A percentile compares a stretch with the other conserved stretches of the same genome.
Conservation (phyloP, 768 basidiomycete genomes). For the Xerocomus spinulosus region DNA sequence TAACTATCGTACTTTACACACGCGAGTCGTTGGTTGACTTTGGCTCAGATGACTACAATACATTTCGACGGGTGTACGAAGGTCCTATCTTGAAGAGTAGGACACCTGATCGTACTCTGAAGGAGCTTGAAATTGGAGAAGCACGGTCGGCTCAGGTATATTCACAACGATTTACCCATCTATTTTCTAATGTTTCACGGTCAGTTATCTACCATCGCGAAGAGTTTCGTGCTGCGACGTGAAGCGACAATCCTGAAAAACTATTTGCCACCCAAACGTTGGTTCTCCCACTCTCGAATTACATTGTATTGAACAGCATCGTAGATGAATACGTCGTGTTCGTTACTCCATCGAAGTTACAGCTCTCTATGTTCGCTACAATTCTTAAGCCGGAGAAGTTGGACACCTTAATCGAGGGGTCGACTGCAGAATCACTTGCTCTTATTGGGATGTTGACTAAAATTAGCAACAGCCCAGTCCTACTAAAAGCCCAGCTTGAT, state of each 20-base stretch:
- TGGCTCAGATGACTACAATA: conserved; percentile 61
- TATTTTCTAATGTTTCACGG: neutral
- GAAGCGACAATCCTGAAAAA: conserved; percentile 78
- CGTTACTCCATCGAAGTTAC: conserved; percentile 79
- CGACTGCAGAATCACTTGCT: conserved; percentile 73
- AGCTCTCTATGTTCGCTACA: conserved; percentile 70
- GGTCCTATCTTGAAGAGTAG: conserved; percentile 83
- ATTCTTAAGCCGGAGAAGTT: conserved; percentile 72
- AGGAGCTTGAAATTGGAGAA: conserved; percentile 75
- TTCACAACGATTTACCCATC: neutral
- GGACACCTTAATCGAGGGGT: conserved; percentile 62
- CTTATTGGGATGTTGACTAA: conserved; percentile 80
- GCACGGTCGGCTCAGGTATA: conserved; percentile 71
- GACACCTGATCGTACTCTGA: conserved; percentile 63
- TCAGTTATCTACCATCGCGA: conserved; percentile 68
- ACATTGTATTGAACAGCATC: neutral
- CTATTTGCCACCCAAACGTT: conserved; percentile 90
- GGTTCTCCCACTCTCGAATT: conserved; percentile 21
- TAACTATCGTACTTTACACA: conserved; percentile 24
- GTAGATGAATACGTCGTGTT: conserved; percentile 99
- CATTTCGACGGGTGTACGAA: conserved; percentile 82
- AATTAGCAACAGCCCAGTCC: conserved; percentile 87
- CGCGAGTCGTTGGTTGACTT: neutral
- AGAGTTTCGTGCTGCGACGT: conserved; percentile 86
- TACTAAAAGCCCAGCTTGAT: conserved; percentile 76